Evolutionary conservation across 352 stramenopile species (phyloP).

Genomic region (Elongisporangium anandrum): DNA sequence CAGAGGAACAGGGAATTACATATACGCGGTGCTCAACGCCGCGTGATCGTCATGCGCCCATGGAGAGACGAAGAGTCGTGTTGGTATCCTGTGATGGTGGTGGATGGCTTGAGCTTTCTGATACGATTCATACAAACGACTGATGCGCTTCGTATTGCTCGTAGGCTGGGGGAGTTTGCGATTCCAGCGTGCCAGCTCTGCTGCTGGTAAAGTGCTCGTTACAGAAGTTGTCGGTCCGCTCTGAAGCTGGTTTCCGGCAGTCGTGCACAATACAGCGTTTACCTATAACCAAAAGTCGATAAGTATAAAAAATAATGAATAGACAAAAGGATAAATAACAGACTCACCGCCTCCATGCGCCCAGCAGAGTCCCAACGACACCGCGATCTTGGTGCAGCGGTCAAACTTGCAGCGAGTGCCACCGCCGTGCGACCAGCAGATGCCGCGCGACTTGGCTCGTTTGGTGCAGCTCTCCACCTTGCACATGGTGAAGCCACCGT

Average conservation of each 20-base stretch:
- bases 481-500: conserved; percentile 22
- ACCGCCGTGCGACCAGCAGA: conserved; percentile 22
- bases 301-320: conserved; percentile 4
- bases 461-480: conserved; percentile 22
- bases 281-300: conserved; percentile 7
- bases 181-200: background rate
- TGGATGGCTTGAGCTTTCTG: background rate
- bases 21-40: background rate
- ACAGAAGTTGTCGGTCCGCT: conserved; percentile 46
- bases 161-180: background rate
- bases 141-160: background rate
- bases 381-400: background rate
- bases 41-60: background rate
- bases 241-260: conserved; percentile 43
- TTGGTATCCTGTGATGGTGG: background rate
- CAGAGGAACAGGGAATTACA: background rate
- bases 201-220: conserved; percentile 23
- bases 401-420: conserved; percentile 4
- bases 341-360: conserved; percentile 36
- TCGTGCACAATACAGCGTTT: conserved; percentile 36
- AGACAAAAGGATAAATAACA: conserved; percentile 1
- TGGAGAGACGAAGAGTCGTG: background rate
- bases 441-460: conserved; percentile 19
- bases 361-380: conserved; percentile 26
- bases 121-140: background rate